Evolutionary conservation across 768 basidiomycete species (phyloP), one percentile per base, ranked within the genome.

Genomic region (Mycena vitilis): DNA sequence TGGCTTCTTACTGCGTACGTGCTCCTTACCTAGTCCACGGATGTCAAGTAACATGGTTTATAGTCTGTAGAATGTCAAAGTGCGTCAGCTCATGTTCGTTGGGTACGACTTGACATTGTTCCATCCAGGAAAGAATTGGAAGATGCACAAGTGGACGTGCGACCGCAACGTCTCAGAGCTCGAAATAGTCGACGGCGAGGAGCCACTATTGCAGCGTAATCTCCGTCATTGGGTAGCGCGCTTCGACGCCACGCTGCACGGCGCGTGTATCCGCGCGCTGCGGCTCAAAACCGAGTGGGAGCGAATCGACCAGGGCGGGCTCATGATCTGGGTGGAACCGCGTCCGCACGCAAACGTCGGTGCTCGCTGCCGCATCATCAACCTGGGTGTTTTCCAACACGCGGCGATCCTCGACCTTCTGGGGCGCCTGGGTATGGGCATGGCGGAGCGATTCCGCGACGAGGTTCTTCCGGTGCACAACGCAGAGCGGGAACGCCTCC

Each of bases 401-500:
- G 53, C 60, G 12, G 47, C 5, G 2, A 69, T 69, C 44, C n/a
- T 48, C 6, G 7, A 16, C 42, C 11, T 66, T 1, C 59, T 60
- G 5, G 52, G 65, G 25, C 5, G 30, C 30, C 40, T 11, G 15
- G 54, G 30, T 30, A 16, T 49, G 8, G 63, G 63, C 58, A 22
- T 56, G 52, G 38, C 40, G 9, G 58, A 55, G 18, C 9, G 42
- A 34, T 65, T 49, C 42, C 57, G 47, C 40, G 37, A 64, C 6
- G 6, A 36, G 4, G 30, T 65, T 2, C 53, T 69, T 2, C 57
- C 63, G 18, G 49, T 65, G 52, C 63, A 72, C 45, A 22, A 37
- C 11, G 11, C 36, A 11, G 62, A 40, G 13, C 45, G 67, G n/a
- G 57, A 55, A 44, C 57, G 42, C 12, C 54, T 59, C 78, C 79